These are phyloP conservation scores for Aegilops longissima DNA, from an alignment of 176 grass and related monocot species.

Conservation along the genomic window DNA sequence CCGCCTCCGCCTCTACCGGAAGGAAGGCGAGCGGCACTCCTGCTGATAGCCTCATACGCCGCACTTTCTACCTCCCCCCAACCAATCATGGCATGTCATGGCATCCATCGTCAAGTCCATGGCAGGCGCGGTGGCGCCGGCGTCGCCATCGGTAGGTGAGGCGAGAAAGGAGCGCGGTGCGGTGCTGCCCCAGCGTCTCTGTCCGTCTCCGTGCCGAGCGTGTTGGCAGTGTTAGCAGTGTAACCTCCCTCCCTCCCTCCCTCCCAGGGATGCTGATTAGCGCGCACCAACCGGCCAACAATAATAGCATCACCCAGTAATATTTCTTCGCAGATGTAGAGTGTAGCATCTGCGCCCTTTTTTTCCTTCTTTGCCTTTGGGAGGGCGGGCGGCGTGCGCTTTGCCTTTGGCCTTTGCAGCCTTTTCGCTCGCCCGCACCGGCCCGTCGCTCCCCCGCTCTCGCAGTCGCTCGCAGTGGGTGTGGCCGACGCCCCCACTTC, in stretches of 20 bases:
- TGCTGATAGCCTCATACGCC: too few relatives aligned
- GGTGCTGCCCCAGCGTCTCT: not conserved
- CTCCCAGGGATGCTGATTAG: not conserved
- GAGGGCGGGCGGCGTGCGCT: not conserved
- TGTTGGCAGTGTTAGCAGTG: not conserved
- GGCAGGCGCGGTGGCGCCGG: not conserved
- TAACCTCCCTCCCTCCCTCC: not conserved
- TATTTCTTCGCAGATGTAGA: not conserved
- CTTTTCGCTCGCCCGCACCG: slow-evolving; percentile 13
- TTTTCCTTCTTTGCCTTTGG: not conserved
- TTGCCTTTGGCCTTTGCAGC: slow-evolving; percentile 48
- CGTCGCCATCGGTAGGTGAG: not conserved
- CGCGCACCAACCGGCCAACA: not conserved
- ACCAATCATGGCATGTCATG: not conserved
- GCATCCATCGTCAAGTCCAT: not conserved
- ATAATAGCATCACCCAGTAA: too few relatives aligned
- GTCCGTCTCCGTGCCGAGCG: not conserved
- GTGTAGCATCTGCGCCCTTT: not conserved
- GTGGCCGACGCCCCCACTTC: not conserved
- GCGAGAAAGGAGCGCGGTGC: not conserved
- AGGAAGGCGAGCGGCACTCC: too few relatives aligned
- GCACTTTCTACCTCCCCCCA: not conserved
- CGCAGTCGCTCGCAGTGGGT: not conserved
- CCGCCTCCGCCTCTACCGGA: not conserved
- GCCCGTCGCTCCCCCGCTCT: too few relatives aligned